These are phyloP conservation scores for Kwoniella shandongensis DNA, from an alignment of 768 basidiomycete species.

Conservation along the genomic window DNA sequence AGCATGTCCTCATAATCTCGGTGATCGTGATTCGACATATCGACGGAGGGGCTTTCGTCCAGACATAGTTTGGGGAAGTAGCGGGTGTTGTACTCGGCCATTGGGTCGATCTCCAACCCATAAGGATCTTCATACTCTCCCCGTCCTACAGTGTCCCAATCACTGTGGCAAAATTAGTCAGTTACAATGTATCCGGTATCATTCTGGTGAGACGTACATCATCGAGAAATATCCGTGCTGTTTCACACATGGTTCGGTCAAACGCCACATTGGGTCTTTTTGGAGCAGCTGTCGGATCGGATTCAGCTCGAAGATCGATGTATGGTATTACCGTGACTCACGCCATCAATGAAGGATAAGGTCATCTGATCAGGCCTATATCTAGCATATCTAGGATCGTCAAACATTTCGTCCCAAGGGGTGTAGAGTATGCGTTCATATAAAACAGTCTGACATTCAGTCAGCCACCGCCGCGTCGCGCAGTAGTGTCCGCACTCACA, in stretches of 20 bases:
- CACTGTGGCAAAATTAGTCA: slow-evolving; percentile 23
- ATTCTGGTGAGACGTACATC: slow-evolving; percentile 64
- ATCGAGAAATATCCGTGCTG: slow-evolving; percentile 91
- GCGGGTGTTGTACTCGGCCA: slow-evolving; percentile 90
- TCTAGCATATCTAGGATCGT: slow-evolving; percentile 52
- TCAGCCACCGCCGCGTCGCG: slow-evolving; percentile 5
- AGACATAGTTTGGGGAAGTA: slow-evolving; percentile 98
- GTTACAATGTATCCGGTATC: not conserved
- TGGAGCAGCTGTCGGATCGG: slow-evolving; percentile 69
- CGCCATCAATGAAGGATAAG: slow-evolving; percentile 90
- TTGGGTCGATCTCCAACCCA: slow-evolving; percentile 57
- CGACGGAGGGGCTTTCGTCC: slow-evolving; percentile 89
- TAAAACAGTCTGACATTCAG: slow-evolving; percentile 23
- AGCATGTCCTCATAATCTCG: not conserved
- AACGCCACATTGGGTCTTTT: slow-evolving; percentile 83
- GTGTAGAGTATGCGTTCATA: slow-evolving; percentile 74
- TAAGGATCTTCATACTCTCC: slow-evolving; percentile 62
- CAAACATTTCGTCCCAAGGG: slow-evolving; percentile 37
- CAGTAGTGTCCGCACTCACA: slow-evolving; percentile 12
- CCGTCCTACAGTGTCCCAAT: slow-evolving; percentile 65
- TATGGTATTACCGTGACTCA: slow-evolving; percentile 55
- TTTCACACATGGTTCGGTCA: slow-evolving; percentile 91
- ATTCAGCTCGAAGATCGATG: slow-evolving; percentile 7
- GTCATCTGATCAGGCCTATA: slow-evolving; percentile 91
- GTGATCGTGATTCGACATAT: slow-evolving; percentile 52